phyloP scores from a whole-genome alignment of 805 yeast genomes.

The Alloascoidea hylecoeti region DNA sequence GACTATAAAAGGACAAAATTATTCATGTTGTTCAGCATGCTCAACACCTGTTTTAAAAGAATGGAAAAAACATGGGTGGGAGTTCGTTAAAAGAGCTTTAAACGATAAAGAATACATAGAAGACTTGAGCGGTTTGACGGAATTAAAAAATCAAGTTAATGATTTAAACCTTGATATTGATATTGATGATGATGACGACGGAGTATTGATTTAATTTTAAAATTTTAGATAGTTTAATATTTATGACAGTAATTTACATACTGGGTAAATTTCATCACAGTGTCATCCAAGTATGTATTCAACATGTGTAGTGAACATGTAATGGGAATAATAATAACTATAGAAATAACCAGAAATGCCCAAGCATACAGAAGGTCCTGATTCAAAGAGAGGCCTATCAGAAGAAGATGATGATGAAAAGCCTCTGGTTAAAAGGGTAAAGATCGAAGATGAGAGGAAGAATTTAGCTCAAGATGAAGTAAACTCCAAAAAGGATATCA shows the following conservation, averaged over 20 bases:
- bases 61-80: slow-evolving; percentile 55
- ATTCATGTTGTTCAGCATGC: slow-evolving; percentile 79
- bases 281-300: no score
- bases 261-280: no score
- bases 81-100: slow-evolving; percentile 60
- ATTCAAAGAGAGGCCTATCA: slow-evolving; percentile 8
- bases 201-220: no score
- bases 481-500: slow-evolving; percentile 3
- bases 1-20: slow-evolving; percentile 59
- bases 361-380: no score
- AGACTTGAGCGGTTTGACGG: slow-evolving; percentile 62
- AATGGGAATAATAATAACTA: no score
- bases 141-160: slow-evolving; percentile 63
- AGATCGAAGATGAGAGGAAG: slow-evolving; percentile 12
- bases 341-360: no score
- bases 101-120: slow-evolving; percentile 57
- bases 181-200: slow-evolving; percentile 20
- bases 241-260: no score
- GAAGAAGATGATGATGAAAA: slow-evolving; percentile 13
- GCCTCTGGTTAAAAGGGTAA: slow-evolving; percentile 16
- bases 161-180: slow-evolving; percentile 25
- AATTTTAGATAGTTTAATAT: no score
- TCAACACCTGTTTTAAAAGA: slow-evolving; percentile 41
- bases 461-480: slow-evolving; percentile 1
- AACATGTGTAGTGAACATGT: no score